A percentile compares a stretch with the other conserved stretches of the same genome.
These are phyloP conservation scores for Cyclocybe aegerita DNA, from an alignment of 768 basidiomycete genomes.

Conservation along the genomic window DNA sequence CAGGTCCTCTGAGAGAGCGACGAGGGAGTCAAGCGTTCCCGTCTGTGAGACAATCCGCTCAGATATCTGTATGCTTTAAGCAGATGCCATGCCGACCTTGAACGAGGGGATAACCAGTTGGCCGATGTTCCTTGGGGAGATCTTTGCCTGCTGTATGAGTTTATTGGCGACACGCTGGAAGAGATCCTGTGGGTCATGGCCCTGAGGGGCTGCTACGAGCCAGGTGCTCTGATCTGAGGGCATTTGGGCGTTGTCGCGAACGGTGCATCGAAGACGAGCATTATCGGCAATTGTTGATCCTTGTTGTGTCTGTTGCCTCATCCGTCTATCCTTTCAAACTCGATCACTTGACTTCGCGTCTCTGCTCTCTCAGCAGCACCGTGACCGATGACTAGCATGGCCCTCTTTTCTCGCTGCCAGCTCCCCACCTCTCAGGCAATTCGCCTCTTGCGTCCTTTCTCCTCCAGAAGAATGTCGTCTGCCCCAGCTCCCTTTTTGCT, in stretches of 20 bases:
- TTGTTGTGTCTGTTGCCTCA: slow-evolving; percentile 15
- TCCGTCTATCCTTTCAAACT: too few species aligned
- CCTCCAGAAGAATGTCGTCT: slow-evolving; percentile 36
- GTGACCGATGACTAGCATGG: slow-evolving; percentile 6
- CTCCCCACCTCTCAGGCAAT: background rate
- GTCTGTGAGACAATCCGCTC: slow-evolving; percentile 52
- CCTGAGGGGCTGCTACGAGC: slow-evolving; percentile 84
- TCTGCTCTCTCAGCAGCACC: too few species aligned
- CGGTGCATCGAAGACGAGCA: slow-evolving; percentile 13
- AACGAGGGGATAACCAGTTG: slow-evolving; percentile 80
- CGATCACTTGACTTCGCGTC: too few species aligned
- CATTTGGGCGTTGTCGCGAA: slow-evolving; percentile 77
- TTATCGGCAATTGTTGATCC: slow-evolving; percentile 22
- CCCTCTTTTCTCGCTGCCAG: background rate
- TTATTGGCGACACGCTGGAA: slow-evolving; percentile 65
- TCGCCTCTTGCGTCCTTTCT: slow-evolving; percentile 6
- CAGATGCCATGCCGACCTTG: slow-evolving; percentile 60
- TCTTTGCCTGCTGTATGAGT: slow-evolving; percentile 56
- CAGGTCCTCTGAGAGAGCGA: slow-evolving; percentile 87
- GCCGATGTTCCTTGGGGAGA: slow-evolving; percentile 49
- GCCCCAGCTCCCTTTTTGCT: slow-evolving; percentile 46
- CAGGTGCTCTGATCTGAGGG: slow-evolving; percentile 96
- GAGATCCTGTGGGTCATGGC: slow-evolving; percentile 81
- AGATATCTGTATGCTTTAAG: slow-evolving; percentile 14
- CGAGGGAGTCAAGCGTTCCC: slow-evolving; percentile 88